These are phyloP conservation scores for Aeschynomene evenia DNA, from an alignment of 306 rosid genomes.

Conservation along the genomic window DNA sequence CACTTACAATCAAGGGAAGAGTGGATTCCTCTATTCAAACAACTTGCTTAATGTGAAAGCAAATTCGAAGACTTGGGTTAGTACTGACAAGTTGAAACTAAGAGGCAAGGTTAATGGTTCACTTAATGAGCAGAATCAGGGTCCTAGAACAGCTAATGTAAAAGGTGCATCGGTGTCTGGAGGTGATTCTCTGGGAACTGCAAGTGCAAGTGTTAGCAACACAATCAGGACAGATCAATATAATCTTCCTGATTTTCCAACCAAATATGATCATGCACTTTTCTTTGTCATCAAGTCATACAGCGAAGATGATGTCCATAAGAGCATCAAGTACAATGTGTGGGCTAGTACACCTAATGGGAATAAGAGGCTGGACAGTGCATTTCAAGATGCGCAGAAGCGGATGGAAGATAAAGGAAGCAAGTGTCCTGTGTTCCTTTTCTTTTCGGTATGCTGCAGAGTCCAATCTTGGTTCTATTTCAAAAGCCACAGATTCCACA, in stretches of 20 bases:
- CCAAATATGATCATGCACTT: slow-evolving; percentile 64
- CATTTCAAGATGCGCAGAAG: slow-evolving; percentile 63
- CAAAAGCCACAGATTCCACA: not conserved
- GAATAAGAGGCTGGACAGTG: slow-evolving; percentile 64
- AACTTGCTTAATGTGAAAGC: slow-evolving; percentile 46
- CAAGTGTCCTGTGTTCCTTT: slow-evolving; percentile 72
- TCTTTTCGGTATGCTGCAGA: slow-evolving; percentile 67
- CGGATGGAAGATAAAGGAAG: slow-evolving; percentile 48
- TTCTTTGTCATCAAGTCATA: slow-evolving; percentile 85
- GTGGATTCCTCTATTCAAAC: slow-evolving; percentile 53
- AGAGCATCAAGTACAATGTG: slow-evolving; percentile 81
- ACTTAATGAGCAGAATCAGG: slow-evolving; percentile 53
- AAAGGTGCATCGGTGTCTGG: slow-evolving; percentile 39
- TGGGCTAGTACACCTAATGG: slow-evolving; percentile 94
- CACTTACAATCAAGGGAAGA: slow-evolving; percentile 56
- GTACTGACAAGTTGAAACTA: slow-evolving; percentile 58
- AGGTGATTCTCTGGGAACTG: slow-evolving; percentile 40
- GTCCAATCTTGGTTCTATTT: not conserved
- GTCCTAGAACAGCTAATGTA: slow-evolving; percentile 53
- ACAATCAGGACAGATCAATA: slow-evolving; percentile 54
- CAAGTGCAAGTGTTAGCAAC: slow-evolving; percentile 29
- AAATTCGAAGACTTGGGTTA: slow-evolving; percentile 54
- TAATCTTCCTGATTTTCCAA: slow-evolving; percentile 68
- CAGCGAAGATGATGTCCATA: slow-evolving; percentile 87
- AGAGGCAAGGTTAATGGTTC: slow-evolving; percentile 51